Evolutionary conservation across 805 yeast species (phyloP).

Genomic region (Zygosaccharomyces siamensis): DNA sequence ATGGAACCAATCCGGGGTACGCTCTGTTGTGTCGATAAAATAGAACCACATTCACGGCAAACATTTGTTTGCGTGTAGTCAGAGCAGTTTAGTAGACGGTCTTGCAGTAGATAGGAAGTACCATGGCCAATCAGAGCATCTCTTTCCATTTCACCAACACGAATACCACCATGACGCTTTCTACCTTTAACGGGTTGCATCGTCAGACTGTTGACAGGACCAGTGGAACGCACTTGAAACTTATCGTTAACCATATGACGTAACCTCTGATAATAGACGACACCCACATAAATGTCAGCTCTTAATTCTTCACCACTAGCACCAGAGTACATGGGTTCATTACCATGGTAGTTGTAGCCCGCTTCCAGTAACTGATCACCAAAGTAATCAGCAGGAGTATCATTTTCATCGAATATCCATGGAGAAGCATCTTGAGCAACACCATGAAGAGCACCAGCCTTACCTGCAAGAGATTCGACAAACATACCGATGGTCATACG

Average conservation of each 20-base stretch:
- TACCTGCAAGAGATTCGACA: conserved; percentile 97
- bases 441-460: conserved; percentile 97
- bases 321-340: conserved; percentile 98
- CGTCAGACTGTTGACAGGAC: conserved; percentile 93
- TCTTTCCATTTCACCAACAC: conserved; percentile 99
- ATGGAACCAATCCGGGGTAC: conserved; percentile 86
- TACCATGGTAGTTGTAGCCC: conserved; percentile 96
- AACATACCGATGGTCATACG: conserved; percentile 99
- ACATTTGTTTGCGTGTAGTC: conserved; percentile 90
- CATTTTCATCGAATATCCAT: conserved; percentile 85
- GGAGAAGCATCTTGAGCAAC: conserved; percentile 97
- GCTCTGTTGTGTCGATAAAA: conserved; percentile 81
- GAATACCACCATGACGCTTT: conserved; percentile 98
- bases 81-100: conserved; percentile 88
- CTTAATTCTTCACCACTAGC: conserved; percentile 96
- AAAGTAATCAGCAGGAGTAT: conserved; percentile 95
- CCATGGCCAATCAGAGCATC: conserved; percentile 99
- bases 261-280: conserved; percentile 95
- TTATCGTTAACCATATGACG: conserved; percentile 99
- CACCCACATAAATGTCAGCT: conserved; percentile 93
- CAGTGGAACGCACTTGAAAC: conserved; percentile 98
- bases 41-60: conserved; percentile 90
- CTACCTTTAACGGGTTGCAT: conserved; percentile 99
- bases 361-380: conserved; percentile 86
- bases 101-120: conserved; percentile 90